Percentiles rank a stretch among this genome's conserved stretches.
phyloP scores from a whole-genome alignment of 2,329 filamentous ascomycete genomes.

The Fusarium neocosmosporiellum region DNA sequence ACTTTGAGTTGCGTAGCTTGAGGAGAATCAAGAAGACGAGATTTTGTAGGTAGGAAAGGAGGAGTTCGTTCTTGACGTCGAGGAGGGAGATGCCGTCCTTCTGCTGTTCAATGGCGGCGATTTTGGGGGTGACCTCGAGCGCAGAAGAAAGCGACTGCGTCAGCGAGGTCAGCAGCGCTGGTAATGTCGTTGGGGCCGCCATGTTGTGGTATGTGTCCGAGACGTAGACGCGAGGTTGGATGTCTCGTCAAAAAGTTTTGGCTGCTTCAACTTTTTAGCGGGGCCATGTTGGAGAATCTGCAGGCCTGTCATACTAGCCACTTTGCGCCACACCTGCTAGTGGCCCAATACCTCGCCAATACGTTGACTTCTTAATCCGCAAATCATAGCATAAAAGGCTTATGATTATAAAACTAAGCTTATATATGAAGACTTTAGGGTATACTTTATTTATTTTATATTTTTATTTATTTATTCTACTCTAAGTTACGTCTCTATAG shows the following conservation, averaged over 20 bases:
- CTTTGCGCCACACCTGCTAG: slow-evolving; percentile 27
- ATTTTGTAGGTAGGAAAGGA: slow-evolving; percentile 95
- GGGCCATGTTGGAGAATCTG: slow-evolving; percentile 29
- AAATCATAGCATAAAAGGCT: no score
- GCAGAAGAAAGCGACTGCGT: slow-evolving; percentile 71
- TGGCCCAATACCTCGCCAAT: no score
- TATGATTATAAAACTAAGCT: no score
- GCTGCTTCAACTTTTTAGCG: slow-evolving; percentile 47
- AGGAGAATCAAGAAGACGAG: slow-evolving; percentile 88
- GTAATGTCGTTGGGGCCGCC: slow-evolving; percentile 62
- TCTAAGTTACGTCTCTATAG: no score
- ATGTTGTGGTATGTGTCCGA: slow-evolving; percentile 49
- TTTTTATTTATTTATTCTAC: no score
- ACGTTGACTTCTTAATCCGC: no score
- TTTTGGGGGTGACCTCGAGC: slow-evolving; percentile 73
- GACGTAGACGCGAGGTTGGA: slow-evolving; percentile 21
- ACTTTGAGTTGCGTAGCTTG: slow-evolving; percentile 73
- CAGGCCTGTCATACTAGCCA: slow-evolving; percentile 11
- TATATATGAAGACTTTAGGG: no score
- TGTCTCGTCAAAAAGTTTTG: slow-evolving; percentile 42
- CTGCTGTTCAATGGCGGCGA: slow-evolving; percentile 74
- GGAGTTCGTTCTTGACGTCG: slow-evolving; percentile 96
- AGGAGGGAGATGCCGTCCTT: slow-evolving; percentile 92
- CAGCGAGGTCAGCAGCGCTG: slow-evolving; percentile 64
- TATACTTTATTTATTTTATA: no score